Evolutionary conservation across 495 filamentous ascomycete species (phyloP).

Genomic region (Lentithecium fluviatile): DNA sequence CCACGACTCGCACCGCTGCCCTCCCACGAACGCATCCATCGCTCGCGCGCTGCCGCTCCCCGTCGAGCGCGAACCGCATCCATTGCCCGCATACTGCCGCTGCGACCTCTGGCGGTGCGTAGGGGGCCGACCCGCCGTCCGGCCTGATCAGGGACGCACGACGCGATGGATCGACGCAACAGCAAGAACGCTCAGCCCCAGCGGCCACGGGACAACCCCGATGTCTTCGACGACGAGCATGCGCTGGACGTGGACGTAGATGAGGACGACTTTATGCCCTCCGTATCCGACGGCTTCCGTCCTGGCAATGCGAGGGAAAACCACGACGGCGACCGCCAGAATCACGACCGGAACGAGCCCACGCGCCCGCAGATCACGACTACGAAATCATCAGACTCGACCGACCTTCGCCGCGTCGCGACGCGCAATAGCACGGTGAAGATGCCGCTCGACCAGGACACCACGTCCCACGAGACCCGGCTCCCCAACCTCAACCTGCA

Average conservation of each 20-base stretch:
- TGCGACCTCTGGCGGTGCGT: slow-evolving; percentile 14
- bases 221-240: slow-evolving; percentile 46
- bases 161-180: slow-evolving; percentile 36
- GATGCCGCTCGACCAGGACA: slow-evolving; percentile 11
- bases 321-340: slow-evolving; percentile 3
- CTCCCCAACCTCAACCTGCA: slow-evolving; percentile 17
- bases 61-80: slow-evolving; percentile 1
- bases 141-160: slow-evolving; percentile 13
- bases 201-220: slow-evolving; percentile 24
- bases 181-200: slow-evolving; percentile 21
- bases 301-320: slow-evolving; percentile 13
- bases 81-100: not conserved
- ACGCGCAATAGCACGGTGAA: slow-evolving; percentile 36
- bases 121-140: not conserved
- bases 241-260: slow-evolving; percentile 36
- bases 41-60: slow-evolving; percentile 9
- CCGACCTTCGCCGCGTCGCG: slow-evolving; percentile 27
- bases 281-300: slow-evolving; percentile 41
- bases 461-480: slow-evolving; percentile 9
- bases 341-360: slow-evolving; percentile 16
- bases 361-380: slow-evolving; percentile 12
- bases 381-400: slow-evolving; percentile 7
- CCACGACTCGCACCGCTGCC: slow-evolving; percentile 13
- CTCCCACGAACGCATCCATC: slow-evolving; percentile 7
- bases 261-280: slow-evolving; percentile 33